Conservation (phyloP, 2,329 filamentous ascomycete species). For the Orbilia quercus region DNA sequence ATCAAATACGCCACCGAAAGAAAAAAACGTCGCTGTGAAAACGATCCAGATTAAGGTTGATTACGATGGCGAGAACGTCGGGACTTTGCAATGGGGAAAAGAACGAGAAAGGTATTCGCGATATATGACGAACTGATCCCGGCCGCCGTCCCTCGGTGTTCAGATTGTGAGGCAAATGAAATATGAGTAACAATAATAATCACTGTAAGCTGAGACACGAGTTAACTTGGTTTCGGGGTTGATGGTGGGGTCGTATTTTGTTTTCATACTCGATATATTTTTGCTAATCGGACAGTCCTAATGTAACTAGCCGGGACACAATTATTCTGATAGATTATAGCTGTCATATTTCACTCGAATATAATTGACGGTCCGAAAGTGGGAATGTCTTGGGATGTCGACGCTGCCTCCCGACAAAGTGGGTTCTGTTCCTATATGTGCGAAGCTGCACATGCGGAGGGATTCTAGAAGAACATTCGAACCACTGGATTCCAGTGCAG, state of each 20-base stretch:
- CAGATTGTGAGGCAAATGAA: constrained; percentile 18
- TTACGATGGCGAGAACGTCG: constrained; percentile 16
- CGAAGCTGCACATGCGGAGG: constrained; percentile 42
- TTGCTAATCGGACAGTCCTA: no score
- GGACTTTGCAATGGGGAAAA: constrained; percentile 19
- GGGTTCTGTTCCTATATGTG: constrained; percentile 12
- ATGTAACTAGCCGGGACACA: no score
- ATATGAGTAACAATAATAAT: constrained; percentile 9
- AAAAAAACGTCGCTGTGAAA: constrained; percentile 18
- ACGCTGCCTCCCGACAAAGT: constrained; percentile 46
- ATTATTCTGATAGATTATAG: constrained; percentile 7
- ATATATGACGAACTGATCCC: not conserved
- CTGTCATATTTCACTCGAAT: constrained; percentile 31
- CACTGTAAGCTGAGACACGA: not conserved
- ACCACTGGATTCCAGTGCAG: constrained; percentile 33
- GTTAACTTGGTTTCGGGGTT: constrained; percentile 3
- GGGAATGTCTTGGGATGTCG: constrained; percentile 36
- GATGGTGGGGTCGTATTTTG: constrained; percentile 18
- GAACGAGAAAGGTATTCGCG: not conserved
- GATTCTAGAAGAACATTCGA: constrained; percentile 57
- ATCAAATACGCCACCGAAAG: constrained; percentile 50
- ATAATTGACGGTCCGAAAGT: constrained; percentile 4
- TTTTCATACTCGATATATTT: no score
- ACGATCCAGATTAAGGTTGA: constrained; percentile 46
- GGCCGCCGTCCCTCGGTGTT: not conserved